A percentile compares a stretch with the other conserved stretches of the same genome.
phyloP scores from a whole-genome alignment of 2,329 filamentous ascomycete genomes.

The Trichoderma atrobrunneum region DNA sequence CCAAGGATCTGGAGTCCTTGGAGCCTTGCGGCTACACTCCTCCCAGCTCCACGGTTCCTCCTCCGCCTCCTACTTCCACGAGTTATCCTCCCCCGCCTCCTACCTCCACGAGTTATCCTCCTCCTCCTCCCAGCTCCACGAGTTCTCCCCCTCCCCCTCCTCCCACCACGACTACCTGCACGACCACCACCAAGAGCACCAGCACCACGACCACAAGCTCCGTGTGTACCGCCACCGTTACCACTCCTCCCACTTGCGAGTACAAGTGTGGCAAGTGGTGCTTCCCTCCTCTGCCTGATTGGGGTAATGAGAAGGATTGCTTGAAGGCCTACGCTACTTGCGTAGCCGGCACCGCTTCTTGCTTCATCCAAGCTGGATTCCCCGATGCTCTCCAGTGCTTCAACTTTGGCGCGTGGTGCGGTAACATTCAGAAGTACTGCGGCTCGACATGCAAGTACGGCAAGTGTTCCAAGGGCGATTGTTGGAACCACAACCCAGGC shows the following conservation, averaged over 20 bases:
- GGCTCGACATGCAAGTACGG: constrained; percentile 34
- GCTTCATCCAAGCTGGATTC: constrained; percentile 51
- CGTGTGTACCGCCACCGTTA: constrained; percentile 48
- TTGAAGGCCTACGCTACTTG: constrained; percentile 43
- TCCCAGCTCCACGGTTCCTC: constrained; percentile 17
- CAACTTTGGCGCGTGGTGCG: constrained; percentile 50
- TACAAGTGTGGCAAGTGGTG: constrained; percentile 56
- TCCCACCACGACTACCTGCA: constrained; percentile 26
- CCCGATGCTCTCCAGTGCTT: constrained; percentile 50
- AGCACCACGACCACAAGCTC: constrained; percentile 34
- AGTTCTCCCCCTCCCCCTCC: neutral
- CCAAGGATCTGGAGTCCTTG: constrained; percentile 47
- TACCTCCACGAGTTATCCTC: neutral
- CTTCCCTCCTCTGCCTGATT: constrained; percentile 48
- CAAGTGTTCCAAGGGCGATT: constrained; percentile 43
- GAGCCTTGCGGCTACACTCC: constrained; percentile 46
- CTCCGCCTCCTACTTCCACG: constrained; percentile 24
- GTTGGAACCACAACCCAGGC: constrained; percentile 36
- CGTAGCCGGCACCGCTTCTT: constrained; percentile 47
- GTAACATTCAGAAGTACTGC: constrained; percentile 46
- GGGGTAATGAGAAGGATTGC: constrained; percentile 43
- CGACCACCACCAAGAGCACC: constrained; percentile 26
- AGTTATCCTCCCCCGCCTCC: constrained; percentile 14
- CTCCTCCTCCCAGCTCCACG: neutral
- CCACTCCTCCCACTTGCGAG: constrained; percentile 49